Evolutionary conservation across 768 basidiomycete genomes (phyloP).

Genomic region (Pulveroboletus sp.): DNA sequence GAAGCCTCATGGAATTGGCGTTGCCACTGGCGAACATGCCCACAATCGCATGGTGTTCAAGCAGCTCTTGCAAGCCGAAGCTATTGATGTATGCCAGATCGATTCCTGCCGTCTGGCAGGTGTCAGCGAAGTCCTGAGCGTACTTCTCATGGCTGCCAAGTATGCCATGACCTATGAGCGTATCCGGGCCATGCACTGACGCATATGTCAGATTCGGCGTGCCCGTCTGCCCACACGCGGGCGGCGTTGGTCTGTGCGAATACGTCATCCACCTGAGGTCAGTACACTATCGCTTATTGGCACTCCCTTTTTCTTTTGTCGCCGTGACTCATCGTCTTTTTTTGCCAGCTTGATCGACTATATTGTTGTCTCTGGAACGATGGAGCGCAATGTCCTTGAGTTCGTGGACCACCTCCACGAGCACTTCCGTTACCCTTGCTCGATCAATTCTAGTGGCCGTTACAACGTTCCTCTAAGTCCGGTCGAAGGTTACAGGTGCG

Average conservation of each 20-base stretch:
- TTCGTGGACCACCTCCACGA: constrained; percentile 91
- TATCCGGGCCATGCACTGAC: not conserved
- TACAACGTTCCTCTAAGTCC: constrained; percentile 83
- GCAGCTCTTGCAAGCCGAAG: constrained; percentile 86
- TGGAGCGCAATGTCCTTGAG: constrained; percentile 93
- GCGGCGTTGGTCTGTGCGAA: constrained; percentile 93
- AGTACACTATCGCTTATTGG: not conserved
- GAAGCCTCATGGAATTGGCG: constrained; percentile 80
- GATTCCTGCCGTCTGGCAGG: constrained; percentile 93
- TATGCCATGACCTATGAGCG: constrained; percentile 19
- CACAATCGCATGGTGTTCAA: constrained; percentile 98
- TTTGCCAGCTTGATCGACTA: constrained; percentile 80
- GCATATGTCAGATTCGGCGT: constrained; percentile 63
- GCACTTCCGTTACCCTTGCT: constrained; percentile 84
- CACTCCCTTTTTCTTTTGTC: not conserved
- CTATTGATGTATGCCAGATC: constrained; percentile 94
- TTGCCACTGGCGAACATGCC: constrained; percentile 95
- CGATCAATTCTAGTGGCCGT: constrained; percentile 77
- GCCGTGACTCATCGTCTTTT: not conserved
- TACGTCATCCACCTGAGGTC: constrained; percentile 84
- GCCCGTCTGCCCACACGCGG: constrained; percentile 93
- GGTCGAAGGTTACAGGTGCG: constrained; percentile 61
- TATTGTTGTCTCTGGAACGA: constrained; percentile 83
- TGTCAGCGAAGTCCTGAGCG: constrained; percentile 90
- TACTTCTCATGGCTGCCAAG: constrained; percentile 92